Conservation (phyloP, 2,329 filamentous ascomycete genomes). For the Talaromyces verruculosus region DNA sequence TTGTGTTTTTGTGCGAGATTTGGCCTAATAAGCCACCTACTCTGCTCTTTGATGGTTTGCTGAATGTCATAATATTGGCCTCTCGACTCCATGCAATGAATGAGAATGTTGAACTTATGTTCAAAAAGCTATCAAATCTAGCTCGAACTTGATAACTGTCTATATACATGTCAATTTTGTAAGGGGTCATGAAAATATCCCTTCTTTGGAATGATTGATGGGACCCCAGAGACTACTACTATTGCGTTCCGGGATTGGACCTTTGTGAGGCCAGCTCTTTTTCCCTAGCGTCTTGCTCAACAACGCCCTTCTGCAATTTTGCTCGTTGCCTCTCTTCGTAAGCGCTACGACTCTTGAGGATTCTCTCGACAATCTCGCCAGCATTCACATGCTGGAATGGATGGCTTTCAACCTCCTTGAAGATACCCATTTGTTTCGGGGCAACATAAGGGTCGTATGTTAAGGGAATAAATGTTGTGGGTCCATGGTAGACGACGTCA, state of each 20-base stretch:
- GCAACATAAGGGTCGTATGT: conserved; percentile 79
- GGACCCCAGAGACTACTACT: neutral
- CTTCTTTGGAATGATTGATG: neutral
- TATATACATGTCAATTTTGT: conserved; percentile 8
- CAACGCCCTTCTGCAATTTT: conserved; percentile 82
- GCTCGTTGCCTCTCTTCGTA: conserved; percentile 90
- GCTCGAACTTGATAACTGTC: neutral
- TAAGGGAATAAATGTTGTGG: conserved; percentile 79
- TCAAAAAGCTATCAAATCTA: neutral
- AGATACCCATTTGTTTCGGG: conserved; percentile 80
- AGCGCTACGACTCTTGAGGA: conserved; percentile 78
- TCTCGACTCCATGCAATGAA: conserved; percentile 10
- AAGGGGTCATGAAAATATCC: neutral
- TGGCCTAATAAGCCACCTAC: neutral
- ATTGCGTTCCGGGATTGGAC: neutral
- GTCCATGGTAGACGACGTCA: conserved; percentile 89
- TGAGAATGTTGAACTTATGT: neutral
- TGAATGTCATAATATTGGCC: neutral
- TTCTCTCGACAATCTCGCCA: conserved; percentile 84
- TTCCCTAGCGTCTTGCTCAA: conserved; percentile 55
- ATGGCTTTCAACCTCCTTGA: conserved; percentile 74
- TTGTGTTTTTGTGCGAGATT: conserved; percentile 7
- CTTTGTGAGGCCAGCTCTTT: conserved; percentile 17
- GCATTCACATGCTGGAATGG: conserved; percentile 86
- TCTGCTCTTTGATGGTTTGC: neutral